These are phyloP conservation scores for Podospora tetraspora DNA, from an alignment of 495 filamentous ascomycete species.

Conservation along the genomic window DNA sequence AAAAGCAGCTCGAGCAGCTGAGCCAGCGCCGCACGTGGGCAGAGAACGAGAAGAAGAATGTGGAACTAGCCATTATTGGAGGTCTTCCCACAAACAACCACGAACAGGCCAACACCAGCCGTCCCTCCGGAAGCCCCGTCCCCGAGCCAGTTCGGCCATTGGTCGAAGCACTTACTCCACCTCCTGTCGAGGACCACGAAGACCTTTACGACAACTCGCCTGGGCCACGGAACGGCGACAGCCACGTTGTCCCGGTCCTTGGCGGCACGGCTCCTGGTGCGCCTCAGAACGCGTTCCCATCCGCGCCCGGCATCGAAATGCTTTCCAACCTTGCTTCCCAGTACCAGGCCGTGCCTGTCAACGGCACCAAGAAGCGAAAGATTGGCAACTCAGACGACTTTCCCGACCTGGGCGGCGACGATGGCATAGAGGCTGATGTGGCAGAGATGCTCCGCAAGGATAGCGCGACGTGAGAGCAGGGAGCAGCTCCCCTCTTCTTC, in stretches of 20 bases:
- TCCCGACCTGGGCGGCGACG: conserved; percentile 61
- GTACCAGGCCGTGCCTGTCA: conserved; percentile 41
- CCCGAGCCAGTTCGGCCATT: conserved; percentile 62
- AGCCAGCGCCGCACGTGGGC: conserved; percentile 56
- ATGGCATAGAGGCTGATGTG: conserved; percentile 76
- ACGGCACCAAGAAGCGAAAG: conserved; percentile 69
- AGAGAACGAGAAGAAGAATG: conserved; percentile 72
- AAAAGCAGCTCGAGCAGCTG: conserved; percentile 55
- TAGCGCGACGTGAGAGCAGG: conserved; percentile 14
- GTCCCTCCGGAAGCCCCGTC: conserved; percentile 30
- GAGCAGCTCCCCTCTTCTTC: neutral
- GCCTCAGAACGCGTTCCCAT: conserved; percentile 31
- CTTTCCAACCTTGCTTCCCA: conserved; percentile 47
- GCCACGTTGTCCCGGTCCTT: conserved; percentile 26
- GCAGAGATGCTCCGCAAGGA: conserved; percentile 67
- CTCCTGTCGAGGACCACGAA: conserved; percentile 36
- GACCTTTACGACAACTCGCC: conserved; percentile 22
- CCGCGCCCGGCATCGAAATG: conserved; percentile 45
- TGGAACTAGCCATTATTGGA: conserved; percentile 83
- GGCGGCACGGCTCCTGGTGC: conserved; percentile 11
- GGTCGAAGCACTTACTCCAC: conserved; percentile 79
- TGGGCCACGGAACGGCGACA: conserved; percentile 26
- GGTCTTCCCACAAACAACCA: conserved; percentile 55
- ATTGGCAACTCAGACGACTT: conserved; percentile 60
- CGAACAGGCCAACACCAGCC: conserved; percentile 37